Evolutionary conservation across 176 grass and related monocot species (phyloP).

Genomic region (Avena insularis): DNA sequence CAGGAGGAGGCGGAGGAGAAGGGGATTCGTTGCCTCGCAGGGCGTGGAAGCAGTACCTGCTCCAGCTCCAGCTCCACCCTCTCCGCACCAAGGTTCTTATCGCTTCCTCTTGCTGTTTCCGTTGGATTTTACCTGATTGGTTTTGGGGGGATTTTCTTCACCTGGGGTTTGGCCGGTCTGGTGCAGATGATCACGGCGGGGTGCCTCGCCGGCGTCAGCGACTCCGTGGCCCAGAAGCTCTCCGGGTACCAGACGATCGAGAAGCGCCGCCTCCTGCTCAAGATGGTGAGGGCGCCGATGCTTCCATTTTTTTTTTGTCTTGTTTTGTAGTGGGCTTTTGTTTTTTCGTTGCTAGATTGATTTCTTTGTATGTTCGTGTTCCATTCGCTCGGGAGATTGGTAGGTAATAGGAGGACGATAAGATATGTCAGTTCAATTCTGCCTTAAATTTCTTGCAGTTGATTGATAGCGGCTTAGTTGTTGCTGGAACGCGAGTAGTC

Average conservation of each 20-base stretch:
- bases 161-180: constrained; percentile 25
- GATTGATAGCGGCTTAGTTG: background rate
- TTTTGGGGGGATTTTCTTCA: background rate
- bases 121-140: background rate
- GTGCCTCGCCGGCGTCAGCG: constrained; percentile 85
- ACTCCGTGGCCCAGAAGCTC: constrained; percentile 93
- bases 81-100: constrained; percentile 74
- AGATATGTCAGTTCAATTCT: background rate
- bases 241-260: constrained; percentile 75
- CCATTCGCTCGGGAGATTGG: background rate
- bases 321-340: background rate
- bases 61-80: constrained; percentile 85
- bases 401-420: background rate
- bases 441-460: background rate
- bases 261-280: constrained; percentile 82
- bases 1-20: constrained; percentile 13
- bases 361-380: background rate
- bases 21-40: constrained; percentile 49
- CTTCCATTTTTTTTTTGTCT: background rate
- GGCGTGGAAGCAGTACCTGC: constrained; percentile 83
- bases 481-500: background rate
- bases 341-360: background rate
- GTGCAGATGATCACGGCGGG: constrained; percentile 83
- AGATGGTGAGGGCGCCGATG: constrained; percentile 61
- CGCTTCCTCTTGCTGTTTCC: background rate